Conservation (phyloP, 805 yeast species). For the Saccharomycopsis guyanensis region DNA sequence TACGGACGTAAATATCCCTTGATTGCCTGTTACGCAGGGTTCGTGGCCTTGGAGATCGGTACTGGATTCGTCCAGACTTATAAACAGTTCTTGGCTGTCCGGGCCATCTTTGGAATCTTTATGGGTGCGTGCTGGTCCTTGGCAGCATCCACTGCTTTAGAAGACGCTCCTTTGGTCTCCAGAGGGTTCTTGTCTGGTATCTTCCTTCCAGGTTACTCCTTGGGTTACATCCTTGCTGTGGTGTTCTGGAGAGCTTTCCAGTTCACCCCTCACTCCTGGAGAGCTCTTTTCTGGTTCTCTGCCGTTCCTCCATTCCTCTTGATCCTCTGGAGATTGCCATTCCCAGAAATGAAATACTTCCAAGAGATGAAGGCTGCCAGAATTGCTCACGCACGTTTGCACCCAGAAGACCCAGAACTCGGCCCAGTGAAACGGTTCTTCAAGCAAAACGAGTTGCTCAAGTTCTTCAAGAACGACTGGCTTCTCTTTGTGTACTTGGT, state of each 20-base stretch:
- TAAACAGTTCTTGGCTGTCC: conserved; percentile 48
- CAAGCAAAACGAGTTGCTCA: background rate
- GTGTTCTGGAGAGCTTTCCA: conserved; percentile 58
- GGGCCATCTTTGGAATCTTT: conserved; percentile 58
- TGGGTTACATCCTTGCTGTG: conserved; percentile 60
- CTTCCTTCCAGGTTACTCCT: conserved; percentile 75
- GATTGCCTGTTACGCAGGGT: conserved; percentile 37
- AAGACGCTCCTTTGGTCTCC: conserved; percentile 45
- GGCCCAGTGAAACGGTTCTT: conserved; percentile 27
- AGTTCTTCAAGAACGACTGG: conserved; percentile 42
- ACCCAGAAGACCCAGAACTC: conserved; percentile 29
- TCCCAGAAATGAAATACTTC: conserved; percentile 51
- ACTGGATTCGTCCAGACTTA: conserved; percentile 58
- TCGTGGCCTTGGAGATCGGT: conserved; percentile 53
- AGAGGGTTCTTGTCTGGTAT: conserved; percentile 57
- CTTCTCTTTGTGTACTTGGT: conserved; percentile 48
- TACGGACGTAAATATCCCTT: conserved; percentile 62
- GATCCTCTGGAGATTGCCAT: conserved; percentile 33
- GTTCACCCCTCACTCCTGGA: conserved; percentile 49
- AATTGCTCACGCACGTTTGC: conserved; percentile 25
- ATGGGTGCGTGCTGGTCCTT: conserved; percentile 53
- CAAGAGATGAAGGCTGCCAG: conserved; percentile 27
- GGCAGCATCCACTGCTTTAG: conserved; percentile 46
- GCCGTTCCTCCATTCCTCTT: conserved; percentile 47
- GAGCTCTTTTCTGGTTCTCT: conserved; percentile 61